Evolutionary conservation across 2,329 filamentous ascomycete species (phyloP), one percentile per base, ranked within the genome.

Genomic region (Pseudocercospora cruenta): DNA sequence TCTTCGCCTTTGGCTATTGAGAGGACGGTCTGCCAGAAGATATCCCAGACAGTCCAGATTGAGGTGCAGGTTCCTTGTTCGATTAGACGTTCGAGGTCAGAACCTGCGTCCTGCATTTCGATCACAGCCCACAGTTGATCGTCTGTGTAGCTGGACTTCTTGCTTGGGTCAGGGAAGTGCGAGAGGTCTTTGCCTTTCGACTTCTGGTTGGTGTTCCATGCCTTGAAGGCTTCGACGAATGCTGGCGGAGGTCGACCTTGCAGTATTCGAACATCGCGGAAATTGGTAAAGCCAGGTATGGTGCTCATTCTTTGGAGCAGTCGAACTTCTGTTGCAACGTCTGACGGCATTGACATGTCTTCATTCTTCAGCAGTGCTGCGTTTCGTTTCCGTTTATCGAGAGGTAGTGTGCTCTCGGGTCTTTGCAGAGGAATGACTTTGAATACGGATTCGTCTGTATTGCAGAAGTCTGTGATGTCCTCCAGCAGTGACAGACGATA

Each of bases 1-100:
- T 85, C 82, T 74, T 90, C 88, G 9, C 86, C 88, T 65, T 87
- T 85, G 16, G 85, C 87, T 9, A 90, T 77, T 1, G 86, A 84
- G 71, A 88, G 80, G 7, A 85, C 84, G n/a, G 88, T 86, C 16
- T 86, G 85, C 88, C 88, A 90, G 77, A 90, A 90, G 0, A 90
- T 83, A 73, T 90, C 88, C 79, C 87, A 89, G 1, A 85, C 80
- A 67, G 77, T 75, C 78, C 78, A 82, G 60, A 83, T 74, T 39
- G 76, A 72, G 24, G 80, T 70, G 49, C 79, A 77, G 63, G 64
- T 36, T 39, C 78, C 79, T 31, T 76, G 75, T 39, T 75, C 73
- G 19, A 77, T 67, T 7, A 76, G 57, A 5, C 68, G 70, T 62
- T 86, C 84, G 39, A 88, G 78, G 70, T 89, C 87, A 21, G 79